phyloP scores from a whole-genome alignment of 2,329 filamentous ascomycete genomes.

The Madurella fahalii region DNA sequence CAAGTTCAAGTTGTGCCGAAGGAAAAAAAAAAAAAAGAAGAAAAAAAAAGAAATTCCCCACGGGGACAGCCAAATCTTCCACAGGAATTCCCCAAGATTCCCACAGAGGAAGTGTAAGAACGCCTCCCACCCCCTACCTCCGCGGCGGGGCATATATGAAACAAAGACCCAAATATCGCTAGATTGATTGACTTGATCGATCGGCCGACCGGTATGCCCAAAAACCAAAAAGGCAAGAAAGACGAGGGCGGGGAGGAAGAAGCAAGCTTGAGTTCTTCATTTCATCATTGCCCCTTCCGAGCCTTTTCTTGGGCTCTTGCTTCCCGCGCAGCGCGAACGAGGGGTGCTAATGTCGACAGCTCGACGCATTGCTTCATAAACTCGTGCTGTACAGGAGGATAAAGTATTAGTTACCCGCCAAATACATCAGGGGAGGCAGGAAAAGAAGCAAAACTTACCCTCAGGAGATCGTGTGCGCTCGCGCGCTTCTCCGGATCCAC shows the following conservation, averaged over 20 bases:
- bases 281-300: constrained; percentile 52
- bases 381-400: constrained; percentile 54
- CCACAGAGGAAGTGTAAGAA: background rate
- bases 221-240: background rate
- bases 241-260: too few relatives aligned
- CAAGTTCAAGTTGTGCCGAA: background rate
- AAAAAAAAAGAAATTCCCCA: background rate
- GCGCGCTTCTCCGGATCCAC: constrained; percentile 96
- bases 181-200: background rate
- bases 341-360: constrained; percentile 71
- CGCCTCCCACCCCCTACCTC: too few relatives aligned
- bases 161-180: background rate
- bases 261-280: background rate
- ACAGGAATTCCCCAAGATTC: too few relatives aligned
- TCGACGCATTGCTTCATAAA: constrained; percentile 77
- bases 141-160: background rate
- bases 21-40: background rate
- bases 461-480: constrained; percentile 86
- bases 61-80: too few relatives aligned
- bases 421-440: constrained; percentile 13
- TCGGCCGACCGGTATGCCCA: background rate
- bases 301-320: constrained; percentile 83
- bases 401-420: background rate
- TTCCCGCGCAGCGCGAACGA: constrained; percentile 80
- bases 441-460: constrained; percentile 56